Base-by-base conservation (phyloP, 2,329 filamentous ascomycete species). In the Pseudocercospora vitis region DNA sequence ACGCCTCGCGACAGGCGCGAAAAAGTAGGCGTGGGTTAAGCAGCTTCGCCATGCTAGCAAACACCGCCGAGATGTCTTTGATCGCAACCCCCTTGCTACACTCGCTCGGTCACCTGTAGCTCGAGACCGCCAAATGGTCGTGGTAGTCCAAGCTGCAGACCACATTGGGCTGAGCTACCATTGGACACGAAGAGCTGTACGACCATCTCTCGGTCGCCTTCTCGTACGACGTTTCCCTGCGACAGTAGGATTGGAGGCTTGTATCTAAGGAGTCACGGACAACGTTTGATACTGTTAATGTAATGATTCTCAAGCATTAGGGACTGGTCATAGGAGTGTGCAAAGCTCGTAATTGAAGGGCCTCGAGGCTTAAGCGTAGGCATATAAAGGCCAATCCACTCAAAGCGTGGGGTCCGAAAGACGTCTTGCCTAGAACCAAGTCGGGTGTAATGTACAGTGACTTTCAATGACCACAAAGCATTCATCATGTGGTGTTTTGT, bases 401-500 rank as follows among this genome's bases (percentile, higher is more conserved):
- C 7, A 19, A 19, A 19, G 33, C 33, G 33, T 37, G 16, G 16
- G 18, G 18, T 6, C 14, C 33, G 16, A 37, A 19, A 37, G 16
- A 32, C 39, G 42, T n/a, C n/a, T n/a, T n/a, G n/a, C n/a, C n/a
- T n/a, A n/a, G n/a, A n/a, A n/a, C n/a, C n/a, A n/a, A n/a, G n/a
- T n/a, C 23, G 4, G 14, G 24, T 23, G 26, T 31, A 53, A 16
- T 51, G 44, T 53, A 26, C 55, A 51, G 39, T 26, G 42, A 28
- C 23, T 6, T 16, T 26, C 39, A 11, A 12, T 42, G 16, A 28
- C 11, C 42, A 45, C 42, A 45, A 7, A 23, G 21, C 24, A 29
- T 11, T 29, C 44, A 56, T 56, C 39, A 53, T 46, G 45, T 42
- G 33, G 56, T 59, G 23, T 12, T 44, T 37, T 52, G 50, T 14